phyloP scores from a whole-genome alignment of 306 rosid genomes.

The Bauhinia variegata region DNA sequence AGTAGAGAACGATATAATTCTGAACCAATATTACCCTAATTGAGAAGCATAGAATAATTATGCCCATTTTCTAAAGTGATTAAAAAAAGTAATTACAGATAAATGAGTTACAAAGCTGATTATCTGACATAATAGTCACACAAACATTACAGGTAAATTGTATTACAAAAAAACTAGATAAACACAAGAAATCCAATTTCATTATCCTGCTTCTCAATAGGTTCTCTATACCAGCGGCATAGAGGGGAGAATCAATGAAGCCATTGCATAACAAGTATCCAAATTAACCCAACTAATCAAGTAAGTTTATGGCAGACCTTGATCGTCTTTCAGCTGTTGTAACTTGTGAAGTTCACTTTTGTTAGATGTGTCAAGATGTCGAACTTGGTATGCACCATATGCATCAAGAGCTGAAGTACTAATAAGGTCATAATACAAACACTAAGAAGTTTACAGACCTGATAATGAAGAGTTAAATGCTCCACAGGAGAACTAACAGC shows the following conservation, averaged over 20 bases:
- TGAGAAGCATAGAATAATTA: background rate
- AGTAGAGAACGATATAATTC: background rate
- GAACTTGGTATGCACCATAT: conserved; percentile 64
- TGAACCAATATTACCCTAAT: background rate
- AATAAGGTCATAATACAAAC: background rate
- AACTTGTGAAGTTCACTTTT: conserved; percentile 96
- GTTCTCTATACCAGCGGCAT: background rate
- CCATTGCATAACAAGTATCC: conserved; percentile 8
- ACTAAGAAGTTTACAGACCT: conserved; percentile 50
- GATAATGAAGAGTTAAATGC: conserved; percentile 98
- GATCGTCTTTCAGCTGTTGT: conserved; percentile 96
- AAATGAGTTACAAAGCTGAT: background rate
- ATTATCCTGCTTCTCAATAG: background rate
- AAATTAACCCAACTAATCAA: conserved; percentile 19
- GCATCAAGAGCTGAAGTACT: conserved; percentile 13
- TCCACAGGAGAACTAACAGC: conserved; percentile 99
- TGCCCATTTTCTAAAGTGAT: background rate
- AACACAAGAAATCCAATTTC: background rate
- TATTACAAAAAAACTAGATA: background rate
- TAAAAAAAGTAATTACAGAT: conserved; percentile 3
- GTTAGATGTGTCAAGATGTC: conserved; percentile 98
- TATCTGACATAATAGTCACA: background rate
- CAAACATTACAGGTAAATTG: background rate
- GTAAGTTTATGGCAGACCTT: conserved; percentile 52
- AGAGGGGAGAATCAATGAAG: background rate